Evolutionary conservation across 148 eudicot species (phyloP), one percentile per base, ranked within the genome.

Genomic region (Vaccinium vitisidaea): DNA sequence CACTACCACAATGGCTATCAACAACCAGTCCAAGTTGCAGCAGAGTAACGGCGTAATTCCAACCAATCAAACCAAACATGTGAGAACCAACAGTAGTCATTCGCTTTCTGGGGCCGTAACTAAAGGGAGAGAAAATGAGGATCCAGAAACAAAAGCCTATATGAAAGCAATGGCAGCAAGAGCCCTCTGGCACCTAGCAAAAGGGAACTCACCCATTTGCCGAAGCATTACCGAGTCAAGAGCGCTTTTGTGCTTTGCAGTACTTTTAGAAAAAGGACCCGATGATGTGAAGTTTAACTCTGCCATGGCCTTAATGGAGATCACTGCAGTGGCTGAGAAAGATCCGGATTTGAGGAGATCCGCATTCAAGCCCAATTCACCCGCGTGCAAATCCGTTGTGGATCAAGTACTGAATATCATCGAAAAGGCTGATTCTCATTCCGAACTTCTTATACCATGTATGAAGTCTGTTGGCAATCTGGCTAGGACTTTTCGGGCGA

Each of bases 141-240:
- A 95, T 79, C 95, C 99, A 0, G 89, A 80, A 3, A 93, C 93
- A 2, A 97, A 95, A 84, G 90, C 94, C 2, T 84, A 86, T 36
- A 89, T 97, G 91, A 97, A 97, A 83, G 97, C 98, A 9, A 97
- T 93, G 99, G 90, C 98, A 1, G 98, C 99, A 4, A 86, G 94
- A 58, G 98, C 99, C 18, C 91, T 97, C 0, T 93, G 98, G 91
- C 86, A 89, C 7, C 95, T 97, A 4, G 94, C 98, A 2, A 90
- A 89, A 21, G 92, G 92, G 3, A 95, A 95, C 86, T 89, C 99
- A 0, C 75, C 89, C 27, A 95, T 97, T 77, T 97, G 99, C 82
- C 86, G 87, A 13, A 93, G 93, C 86, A 95, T 97, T 1, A 94
- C 98, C 4, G 99, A 97, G 82, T 97, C 98, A 1, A 81, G 98